Base-by-base conservation (phyloP, 768 basidiomycete species). In the Rhizopogon salebrosus region DNA sequence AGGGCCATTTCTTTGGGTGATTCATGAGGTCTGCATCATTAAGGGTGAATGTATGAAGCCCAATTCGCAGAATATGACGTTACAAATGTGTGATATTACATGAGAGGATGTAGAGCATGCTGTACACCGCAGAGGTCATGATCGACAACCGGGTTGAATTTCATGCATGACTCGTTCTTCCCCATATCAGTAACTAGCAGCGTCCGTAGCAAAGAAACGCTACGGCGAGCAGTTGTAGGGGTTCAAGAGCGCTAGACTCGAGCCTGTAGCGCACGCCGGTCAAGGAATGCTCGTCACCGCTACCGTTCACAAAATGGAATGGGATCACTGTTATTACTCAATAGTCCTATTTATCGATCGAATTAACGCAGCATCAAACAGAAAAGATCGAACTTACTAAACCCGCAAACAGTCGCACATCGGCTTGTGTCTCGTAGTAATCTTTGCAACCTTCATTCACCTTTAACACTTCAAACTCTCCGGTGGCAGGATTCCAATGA, bases 371-470 rank as follows among this genome's bases (percentile, higher is more conserved):
- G 27, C 1, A 45, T 13, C 18, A 29, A 45, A 29, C 11, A 14
- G 11, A 35, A 4, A 29, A 29, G 3, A 18, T 13, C 11, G 4
- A 2, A 75, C 68, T 58, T 71, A 71, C 80, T 77, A 62, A 62
- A 68, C 71, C 74, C 65, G 71, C 63, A 56, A 67, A 70, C 23
- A 77, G 57, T 35, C 76, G 70, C 24, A 63, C 60, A 56, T 79
- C 77, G 13, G 76, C 74, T 43, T 73, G 69, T 4, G 78, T 80
- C 62, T 75, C 72, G 52, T 80, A 79, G 48, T 65, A 64, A 27
- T 69, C 72, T n/a, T 53, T 55, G 48, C 62, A 60, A 18, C 65
- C 64, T 36, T 69, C 69, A 51, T 75, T 74, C 49, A 79, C 77
- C 63, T 80, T 80, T 40, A 79, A 64, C 40, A 78, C 70, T 2